A percentile compares a stretch with the other conserved stretches of the same genome.
Evolutionary conservation across 2,329 filamentous ascomycete species (phyloP).

Genomic region (Fusarium pseudoanthophilum): DNA sequence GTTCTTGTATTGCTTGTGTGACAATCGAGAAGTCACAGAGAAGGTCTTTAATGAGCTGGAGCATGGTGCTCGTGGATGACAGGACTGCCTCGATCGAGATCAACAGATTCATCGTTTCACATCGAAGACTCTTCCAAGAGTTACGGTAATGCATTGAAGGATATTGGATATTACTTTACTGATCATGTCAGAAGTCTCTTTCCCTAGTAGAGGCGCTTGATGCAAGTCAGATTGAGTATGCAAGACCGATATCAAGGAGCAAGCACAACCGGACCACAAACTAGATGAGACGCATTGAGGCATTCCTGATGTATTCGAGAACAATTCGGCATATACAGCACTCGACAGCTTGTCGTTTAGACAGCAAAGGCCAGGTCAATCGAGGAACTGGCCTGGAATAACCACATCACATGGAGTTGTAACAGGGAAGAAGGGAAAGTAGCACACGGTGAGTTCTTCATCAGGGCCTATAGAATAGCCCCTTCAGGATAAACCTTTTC

Average conservation of each 20-base stretch:
- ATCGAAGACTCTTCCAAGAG: not conserved
- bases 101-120: not conserved
- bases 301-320: accelerated
- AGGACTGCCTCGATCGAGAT: not conserved
- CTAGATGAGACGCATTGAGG: not conserved
- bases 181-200: not conserved
- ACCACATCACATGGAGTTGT: not conserved
- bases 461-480: accelerated
- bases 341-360: too few species aligned
- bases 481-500: accelerated
- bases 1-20: not conserved
- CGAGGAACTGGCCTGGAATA: not conserved
- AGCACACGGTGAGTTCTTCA: not conserved
- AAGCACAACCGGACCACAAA: not conserved
- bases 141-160: too few species aligned
- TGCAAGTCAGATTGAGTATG: not conserved
- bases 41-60: not conserved
- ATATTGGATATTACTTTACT: not conserved
- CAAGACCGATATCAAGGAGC: not conserved
- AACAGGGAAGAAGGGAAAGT: too few species aligned
- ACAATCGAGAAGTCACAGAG: not conserved
- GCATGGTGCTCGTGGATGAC: not conserved
- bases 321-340: too few species aligned
- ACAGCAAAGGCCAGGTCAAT: not conserved
- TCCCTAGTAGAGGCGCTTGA: not conserved